Base-by-base conservation (phyloP, 345 rosid species). In the Citrus mangshanensis region DNA sequence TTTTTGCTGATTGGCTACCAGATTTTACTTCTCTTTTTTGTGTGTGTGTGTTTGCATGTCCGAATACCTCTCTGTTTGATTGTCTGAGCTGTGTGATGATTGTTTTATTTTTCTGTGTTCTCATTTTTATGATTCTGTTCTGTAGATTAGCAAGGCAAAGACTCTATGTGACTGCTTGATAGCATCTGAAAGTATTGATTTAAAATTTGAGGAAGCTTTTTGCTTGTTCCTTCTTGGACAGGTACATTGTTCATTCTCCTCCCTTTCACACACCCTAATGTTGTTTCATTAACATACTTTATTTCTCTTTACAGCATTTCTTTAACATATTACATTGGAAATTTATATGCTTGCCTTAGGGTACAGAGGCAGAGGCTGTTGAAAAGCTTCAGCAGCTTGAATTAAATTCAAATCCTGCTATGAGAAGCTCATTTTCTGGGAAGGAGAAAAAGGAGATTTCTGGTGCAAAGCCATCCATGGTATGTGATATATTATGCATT, bases 201-300 rank as follows among this genome's bases (percentile, higher is more conserved):
- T 96, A 68, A 96, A 93, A 88, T 91, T 90, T 86, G 99, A 96
- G 85, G 95, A 91, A 83, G 88, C 92, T 38, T 86, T 94, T 68
- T 94, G 97, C 87, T 78, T 80, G 80, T 96, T 91, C 84, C 92
- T 96, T 83, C 90, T 96, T 75, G 95, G 95, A 58, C 92, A 94
- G 98, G 99, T 96, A 79, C 38, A 62, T 60, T 54, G 75, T 72
- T 32, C n/a, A 42, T 63, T 77, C 66, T 56, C 14, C 67, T 60
- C 49, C 38, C 7, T 59, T 40, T 73, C 8, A 5, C 10, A 2
- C 40, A 64, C 21, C 22, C 13, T 37, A 54, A 61, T 76, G 55
- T 77, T 73, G 77, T 30, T 74, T 42, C 74, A 58, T 25, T 73
- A 37, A 66, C 32, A 70, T 71, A n/a, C 75, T 42, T 77, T 59